These are phyloP conservation scores for Pterula multifida DNA, from an alignment of 1,284 basidiomycete genomes.

Conservation along the genomic window DNA sequence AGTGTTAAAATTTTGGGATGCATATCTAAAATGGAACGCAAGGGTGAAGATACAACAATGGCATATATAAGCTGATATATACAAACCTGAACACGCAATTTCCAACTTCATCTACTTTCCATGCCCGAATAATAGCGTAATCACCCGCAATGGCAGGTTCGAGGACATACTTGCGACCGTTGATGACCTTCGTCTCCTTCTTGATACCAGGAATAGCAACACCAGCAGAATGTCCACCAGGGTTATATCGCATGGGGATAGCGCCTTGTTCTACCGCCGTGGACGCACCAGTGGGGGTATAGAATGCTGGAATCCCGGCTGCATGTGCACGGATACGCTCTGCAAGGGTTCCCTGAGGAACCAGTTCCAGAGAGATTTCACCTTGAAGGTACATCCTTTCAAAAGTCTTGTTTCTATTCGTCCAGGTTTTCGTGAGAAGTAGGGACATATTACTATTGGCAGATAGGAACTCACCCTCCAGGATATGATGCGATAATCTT, in stretches of 20 bases:
- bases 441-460: neutral
- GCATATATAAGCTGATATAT: neutral
- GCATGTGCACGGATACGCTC: constrained; percentile 89
- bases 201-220: constrained; percentile 59
- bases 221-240: constrained; percentile 52
- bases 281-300: constrained; percentile 86
- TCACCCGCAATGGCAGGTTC: constrained; percentile 84
- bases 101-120: constrained; percentile 90
- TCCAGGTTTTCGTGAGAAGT: constrained; percentile 5
- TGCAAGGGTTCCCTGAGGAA: constrained; percentile 85
- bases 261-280: constrained; percentile 74
- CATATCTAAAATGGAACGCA: constrained; percentile 30
- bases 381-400: constrained; percentile 73
- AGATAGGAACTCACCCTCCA: constrained; percentile 48
- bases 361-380: constrained; percentile 76
- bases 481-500: constrained; percentile 87
- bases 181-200: constrained; percentile 74
- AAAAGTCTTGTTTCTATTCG: constrained; percentile 61
- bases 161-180: constrained; percentile 77
- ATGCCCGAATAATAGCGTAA: constrained; percentile 84
- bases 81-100: constrained; percentile 75
- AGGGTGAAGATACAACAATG: constrained; percentile 1
- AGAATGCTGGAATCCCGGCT: constrained; percentile 94
- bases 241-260: constrained; percentile 68
- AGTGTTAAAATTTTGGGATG: constrained; percentile 81